Conservation (phyloP, 2,329 filamentous ascomycete genomes). For the Trichophyton equinum region DNA sequence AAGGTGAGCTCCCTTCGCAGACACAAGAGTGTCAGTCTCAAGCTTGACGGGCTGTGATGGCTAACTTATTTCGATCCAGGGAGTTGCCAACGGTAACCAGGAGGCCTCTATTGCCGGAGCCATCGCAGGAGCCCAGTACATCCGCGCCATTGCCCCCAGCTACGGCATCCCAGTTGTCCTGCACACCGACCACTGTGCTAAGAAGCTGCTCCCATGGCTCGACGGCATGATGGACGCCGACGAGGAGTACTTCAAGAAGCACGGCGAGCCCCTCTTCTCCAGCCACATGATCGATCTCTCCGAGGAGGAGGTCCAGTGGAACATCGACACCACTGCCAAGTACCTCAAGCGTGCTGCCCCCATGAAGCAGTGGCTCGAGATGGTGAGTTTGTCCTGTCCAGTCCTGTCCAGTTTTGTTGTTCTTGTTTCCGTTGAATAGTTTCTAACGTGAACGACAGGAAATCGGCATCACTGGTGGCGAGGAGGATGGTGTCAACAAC, state of each 20-base stretch:
- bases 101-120: slow-evolving; percentile 77
- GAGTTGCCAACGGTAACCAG: slow-evolving; percentile 71
- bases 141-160: slow-evolving; percentile 70
- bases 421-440: background rate
- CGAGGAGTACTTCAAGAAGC: slow-evolving; percentile 86
- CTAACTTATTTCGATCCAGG: slow-evolving; percentile 31
- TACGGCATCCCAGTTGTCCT: slow-evolving; percentile 89
- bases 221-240: slow-evolving; percentile 92
- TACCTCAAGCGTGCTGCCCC: slow-evolving; percentile 90
- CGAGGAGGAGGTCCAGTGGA: slow-evolving; percentile 79
- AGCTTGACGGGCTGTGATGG: too few relatives aligned
- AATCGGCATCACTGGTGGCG: slow-evolving; percentile 90
- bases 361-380: slow-evolving; percentile 99
- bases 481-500: slow-evolving; percentile 98
- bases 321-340: slow-evolving; percentile 80
- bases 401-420: background rate
- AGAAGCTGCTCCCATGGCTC: slow-evolving; percentile 98
- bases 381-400: slow-evolving; percentile 44
- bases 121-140: slow-evolving; percentile 83
- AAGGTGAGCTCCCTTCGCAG: slow-evolving; percentile 43
- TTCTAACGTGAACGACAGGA: slow-evolving; percentile 36
- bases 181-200: slow-evolving; percentile 97
- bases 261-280: slow-evolving; percentile 86
- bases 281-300: slow-evolving; percentile 98
- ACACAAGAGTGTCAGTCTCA: background rate